A percentile compares a stretch with the other conserved stretches of the same genome.
These are phyloP conservation scores for Entrophospora sp. DNA, from an alignment of 192 early-diverging fungal species.

Conservation along the genomic window DNA sequence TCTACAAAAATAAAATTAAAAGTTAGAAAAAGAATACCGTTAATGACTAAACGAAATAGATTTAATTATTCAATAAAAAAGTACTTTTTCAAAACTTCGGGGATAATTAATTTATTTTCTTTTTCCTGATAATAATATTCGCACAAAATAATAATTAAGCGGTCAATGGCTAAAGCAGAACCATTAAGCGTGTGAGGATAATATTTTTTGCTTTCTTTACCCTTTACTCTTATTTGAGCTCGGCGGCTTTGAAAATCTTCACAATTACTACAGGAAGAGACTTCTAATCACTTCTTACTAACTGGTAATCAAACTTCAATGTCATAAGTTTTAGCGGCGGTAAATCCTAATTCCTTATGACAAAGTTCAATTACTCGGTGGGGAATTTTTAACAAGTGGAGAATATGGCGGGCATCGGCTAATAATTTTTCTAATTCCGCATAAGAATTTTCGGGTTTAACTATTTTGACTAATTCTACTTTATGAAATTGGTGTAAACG, in stretches of 20 bases:
- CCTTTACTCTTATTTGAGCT: background rate
- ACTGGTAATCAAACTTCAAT: slow-evolving; percentile 15
- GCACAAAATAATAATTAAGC: slow-evolving; percentile 1
- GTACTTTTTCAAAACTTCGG: background rate
- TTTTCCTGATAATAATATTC: slow-evolving; percentile 13
- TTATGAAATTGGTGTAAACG: background rate
- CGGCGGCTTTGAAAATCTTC: slow-evolving; percentile 16
- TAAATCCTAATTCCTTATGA: slow-evolving; percentile 5
- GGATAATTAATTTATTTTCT: background rate
- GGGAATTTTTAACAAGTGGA: background rate
- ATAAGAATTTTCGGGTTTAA: background rate
- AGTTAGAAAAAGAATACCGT: too few relatives aligned
- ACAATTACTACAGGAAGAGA: slow-evolving; percentile 14
- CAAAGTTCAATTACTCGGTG: slow-evolving; percentile 18
- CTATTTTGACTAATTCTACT: slow-evolving; percentile 2
- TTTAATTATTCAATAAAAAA: too few relatives aligned
- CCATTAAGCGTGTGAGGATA: slow-evolving; percentile 11
- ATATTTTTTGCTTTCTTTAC: background rate
- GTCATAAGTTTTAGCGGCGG: slow-evolving; percentile 6
- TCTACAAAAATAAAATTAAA: too few relatives aligned
- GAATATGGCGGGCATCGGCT: background rate
- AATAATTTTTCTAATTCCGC: background rate
- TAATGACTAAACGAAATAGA: too few relatives aligned
- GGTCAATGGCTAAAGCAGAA: slow-evolving; percentile 7
- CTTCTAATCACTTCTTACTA: slow-evolving; percentile 5